Conservation (phyloP, 495 filamentous ascomycete genomes). For the Neurospora sp. region DNA sequence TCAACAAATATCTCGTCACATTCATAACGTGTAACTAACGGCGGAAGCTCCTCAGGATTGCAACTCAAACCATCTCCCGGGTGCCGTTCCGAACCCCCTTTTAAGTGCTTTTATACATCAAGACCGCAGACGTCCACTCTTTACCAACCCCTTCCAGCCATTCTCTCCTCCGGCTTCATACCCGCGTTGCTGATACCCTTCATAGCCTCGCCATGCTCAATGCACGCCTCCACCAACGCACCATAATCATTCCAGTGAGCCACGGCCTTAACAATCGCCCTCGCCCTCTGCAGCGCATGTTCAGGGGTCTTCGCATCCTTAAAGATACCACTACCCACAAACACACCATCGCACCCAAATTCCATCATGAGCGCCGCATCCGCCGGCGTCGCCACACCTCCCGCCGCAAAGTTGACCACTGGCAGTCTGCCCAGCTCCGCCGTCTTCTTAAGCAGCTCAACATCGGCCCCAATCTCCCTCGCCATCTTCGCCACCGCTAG, state of each 20-base stretch:
- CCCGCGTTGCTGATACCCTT: slow-evolving; percentile 76
- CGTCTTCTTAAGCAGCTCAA: slow-evolving; percentile 70
- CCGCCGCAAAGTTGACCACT: slow-evolving; percentile 98
- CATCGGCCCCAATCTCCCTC: slow-evolving; percentile 69
- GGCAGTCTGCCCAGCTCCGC: slow-evolving; percentile 81
- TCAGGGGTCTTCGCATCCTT: slow-evolving; percentile 57
- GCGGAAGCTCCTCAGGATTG: background rate
- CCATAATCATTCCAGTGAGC: slow-evolving; percentile 82
- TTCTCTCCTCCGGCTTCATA: slow-evolving; percentile 65
- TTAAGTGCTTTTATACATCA: background rate
- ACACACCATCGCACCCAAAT: slow-evolving; percentile 94
- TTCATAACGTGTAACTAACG: background rate
- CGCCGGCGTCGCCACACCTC: slow-evolving; percentile 89
- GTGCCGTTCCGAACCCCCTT: background rate
- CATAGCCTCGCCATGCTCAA: slow-evolving; percentile 89
- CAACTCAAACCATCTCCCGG: background rate
- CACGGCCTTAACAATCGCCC: slow-evolving; percentile 89
- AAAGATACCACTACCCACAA: slow-evolving; percentile 95
- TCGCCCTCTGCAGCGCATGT: slow-evolving; percentile 74
- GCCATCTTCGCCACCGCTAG: slow-evolving; percentile 65
- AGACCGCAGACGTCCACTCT: background rate
- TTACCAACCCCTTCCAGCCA: slow-evolving; percentile 85
- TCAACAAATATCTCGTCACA: background rate
- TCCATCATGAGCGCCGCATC: slow-evolving; percentile 99
- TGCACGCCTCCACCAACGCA: slow-evolving; percentile 76